A percentile compares a stretch with the other conserved stretches of the same genome.
phyloP scores from a whole-genome alignment of 177 flowering plant genomes.

The Vitis hybrid region DNA sequence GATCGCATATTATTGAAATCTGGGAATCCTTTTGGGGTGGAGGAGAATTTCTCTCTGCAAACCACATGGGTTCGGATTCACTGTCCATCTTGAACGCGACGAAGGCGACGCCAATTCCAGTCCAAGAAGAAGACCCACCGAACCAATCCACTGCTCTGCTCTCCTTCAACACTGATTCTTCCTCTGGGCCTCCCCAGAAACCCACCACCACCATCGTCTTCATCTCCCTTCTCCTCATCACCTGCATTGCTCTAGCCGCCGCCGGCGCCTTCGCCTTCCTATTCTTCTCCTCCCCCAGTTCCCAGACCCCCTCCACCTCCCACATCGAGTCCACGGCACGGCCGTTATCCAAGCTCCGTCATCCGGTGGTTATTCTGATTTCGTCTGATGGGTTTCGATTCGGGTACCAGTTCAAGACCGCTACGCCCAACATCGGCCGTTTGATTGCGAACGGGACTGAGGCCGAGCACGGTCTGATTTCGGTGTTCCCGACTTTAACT shows the following conservation, averaged over 20 bases:
- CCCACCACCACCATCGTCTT: slow-evolving; percentile 23
- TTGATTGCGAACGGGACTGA: slow-evolving; percentile 82
- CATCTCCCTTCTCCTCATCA: slow-evolving; percentile 36
- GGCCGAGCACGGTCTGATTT: slow-evolving; percentile 79
- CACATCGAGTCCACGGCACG: slow-evolving; percentile 29
- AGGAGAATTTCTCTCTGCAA: background rate
- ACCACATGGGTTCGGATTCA: slow-evolving; percentile 34
- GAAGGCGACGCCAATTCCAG: slow-evolving; percentile 28
- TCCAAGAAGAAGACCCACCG: slow-evolving; percentile 36
- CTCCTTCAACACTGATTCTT: slow-evolving; percentile 30
- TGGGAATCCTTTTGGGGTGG: background rate
- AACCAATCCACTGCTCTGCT: slow-evolving; percentile 47
- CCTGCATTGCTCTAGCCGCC: slow-evolving; percentile 46
- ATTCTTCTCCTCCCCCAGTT: slow-evolving; percentile 35
- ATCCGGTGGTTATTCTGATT: slow-evolving; percentile 68
- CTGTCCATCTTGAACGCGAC: slow-evolving; percentile 11
- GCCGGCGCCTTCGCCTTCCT: slow-evolving; percentile 53
- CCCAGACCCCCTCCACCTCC: slow-evolving; percentile 2
- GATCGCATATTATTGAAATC: background rate
- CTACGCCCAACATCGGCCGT: slow-evolving; percentile 71
- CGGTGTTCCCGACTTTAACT: slow-evolving; percentile 95
- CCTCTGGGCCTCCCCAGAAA: slow-evolving; percentile 8
- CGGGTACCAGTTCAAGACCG: slow-evolving; percentile 91
- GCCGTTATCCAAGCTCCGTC: slow-evolving; percentile 46
- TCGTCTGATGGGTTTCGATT: slow-evolving; percentile 96